Conservation (phyloP, 140 eudicot genomes). For the Ambrosia hybrid region DNA sequence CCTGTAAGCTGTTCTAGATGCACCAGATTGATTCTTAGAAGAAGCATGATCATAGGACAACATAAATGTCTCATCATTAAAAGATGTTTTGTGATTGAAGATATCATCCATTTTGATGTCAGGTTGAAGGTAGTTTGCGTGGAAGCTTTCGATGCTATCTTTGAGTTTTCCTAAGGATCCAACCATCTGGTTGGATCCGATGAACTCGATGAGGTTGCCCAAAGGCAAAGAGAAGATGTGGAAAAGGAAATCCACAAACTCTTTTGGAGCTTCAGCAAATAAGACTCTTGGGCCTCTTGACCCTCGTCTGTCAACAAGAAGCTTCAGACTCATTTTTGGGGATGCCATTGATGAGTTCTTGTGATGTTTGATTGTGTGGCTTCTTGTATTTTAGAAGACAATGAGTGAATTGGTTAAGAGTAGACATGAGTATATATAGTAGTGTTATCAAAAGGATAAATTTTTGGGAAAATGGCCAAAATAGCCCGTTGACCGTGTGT, state of each 20-base stretch:
- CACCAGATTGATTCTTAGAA: background rate
- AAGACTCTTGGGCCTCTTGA: background rate
- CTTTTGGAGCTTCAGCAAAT: slow-evolving; percentile 21
- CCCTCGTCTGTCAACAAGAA: background rate
- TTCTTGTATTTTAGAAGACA: background rate
- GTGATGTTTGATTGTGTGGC: background rate
- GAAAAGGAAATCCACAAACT: slow-evolving; percentile 22
- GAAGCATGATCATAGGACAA: background rate
- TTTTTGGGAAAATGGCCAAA: too few relatives aligned
- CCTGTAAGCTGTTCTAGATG: background rate
- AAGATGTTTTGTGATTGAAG: background rate
- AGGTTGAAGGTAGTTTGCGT: slow-evolving; percentile 15
- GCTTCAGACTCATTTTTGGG: slow-evolving; percentile 13
- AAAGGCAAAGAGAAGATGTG: slow-evolving; percentile 16
- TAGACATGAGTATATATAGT: too few relatives aligned
- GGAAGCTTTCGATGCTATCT: slow-evolving; percentile 17
- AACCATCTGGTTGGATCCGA: slow-evolving; percentile 13
- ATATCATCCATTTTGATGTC: background rate
- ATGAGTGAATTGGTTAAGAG: too few relatives aligned
- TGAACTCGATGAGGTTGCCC: slow-evolving; percentile 2
- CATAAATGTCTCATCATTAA: background rate
- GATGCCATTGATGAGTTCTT: slow-evolving; percentile 10
- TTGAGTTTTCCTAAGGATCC: slow-evolving; percentile 24
- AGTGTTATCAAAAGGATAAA: too few relatives aligned
- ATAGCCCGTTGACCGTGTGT: too few relatives aligned